Evolutionary conservation across 73 alveolate species (phyloP).

Genomic region (Paramecium pentaurelia): DNA sequence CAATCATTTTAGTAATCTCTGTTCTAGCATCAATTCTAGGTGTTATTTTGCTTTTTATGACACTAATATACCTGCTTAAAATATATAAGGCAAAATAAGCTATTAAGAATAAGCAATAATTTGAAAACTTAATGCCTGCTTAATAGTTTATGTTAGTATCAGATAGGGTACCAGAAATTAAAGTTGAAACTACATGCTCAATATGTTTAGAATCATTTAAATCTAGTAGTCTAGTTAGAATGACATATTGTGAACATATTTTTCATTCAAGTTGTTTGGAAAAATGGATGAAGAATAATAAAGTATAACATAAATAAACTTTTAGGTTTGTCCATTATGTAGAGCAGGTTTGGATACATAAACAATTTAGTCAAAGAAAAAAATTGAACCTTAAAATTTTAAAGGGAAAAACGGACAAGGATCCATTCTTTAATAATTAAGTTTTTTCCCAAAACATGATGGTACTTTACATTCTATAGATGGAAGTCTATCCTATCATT

Average conservation of each 20-base stretch:
- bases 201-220: slow-evolving; percentile 17
- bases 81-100: not conserved
- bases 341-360: not conserved
- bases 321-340: not conserved
- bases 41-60: not conserved
- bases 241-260: slow-evolving; percentile 44
- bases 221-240: not conserved
- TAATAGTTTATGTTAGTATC: not conserved
- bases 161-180: not conserved
- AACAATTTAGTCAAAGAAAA: not conserved
- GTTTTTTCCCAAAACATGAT: not conserved
- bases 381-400: not conserved
- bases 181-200: not conserved
- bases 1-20: not conserved
- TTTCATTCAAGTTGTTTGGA: slow-evolving; percentile 29
- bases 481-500: not conserved
- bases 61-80: not conserved
- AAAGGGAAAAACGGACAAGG: not conserved
- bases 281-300: slow-evolving; percentile 45
- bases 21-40: not conserved
- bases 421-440: not conserved
- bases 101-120: not conserved
- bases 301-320: not conserved
- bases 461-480: not conserved
- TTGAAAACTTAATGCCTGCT: not conserved